These are phyloP conservation scores for Elymus sibiricus DNA, from an alignment of 176 grass and related monocot genomes.

Conservation along the genomic window DNA sequence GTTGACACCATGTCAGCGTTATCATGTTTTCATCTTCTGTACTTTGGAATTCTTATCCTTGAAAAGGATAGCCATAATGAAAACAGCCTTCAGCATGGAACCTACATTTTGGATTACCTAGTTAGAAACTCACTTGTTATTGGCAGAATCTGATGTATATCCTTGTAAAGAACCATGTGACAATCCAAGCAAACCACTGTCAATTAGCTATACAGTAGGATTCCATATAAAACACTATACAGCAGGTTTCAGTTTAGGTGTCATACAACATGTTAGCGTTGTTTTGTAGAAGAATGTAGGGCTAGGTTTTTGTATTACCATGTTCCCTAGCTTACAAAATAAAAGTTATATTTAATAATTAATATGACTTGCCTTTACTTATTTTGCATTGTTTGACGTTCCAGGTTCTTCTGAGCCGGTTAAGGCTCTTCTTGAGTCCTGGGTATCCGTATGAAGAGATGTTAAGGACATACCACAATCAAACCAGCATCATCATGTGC, in stretches of 20 bases:
- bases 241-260: not conserved
- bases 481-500: slow-evolving; percentile 92
- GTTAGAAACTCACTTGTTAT: not conserved
- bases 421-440: slow-evolving; percentile 97
- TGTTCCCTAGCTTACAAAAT: not conserved
- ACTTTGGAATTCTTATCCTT: not conserved
- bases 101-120: not conserved
- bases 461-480: slow-evolving; percentile 86
- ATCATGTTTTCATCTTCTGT: not conserved
- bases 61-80: not conserved
- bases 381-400: slow-evolving; percentile 28
- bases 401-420: slow-evolving; percentile 86
- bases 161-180: not conserved
- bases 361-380: not conserved
- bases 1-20: not conserved
- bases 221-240: not conserved
- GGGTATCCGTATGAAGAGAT: slow-evolving; percentile 97
- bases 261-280: not conserved
- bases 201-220: not conserved
- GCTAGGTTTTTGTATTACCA: not conserved
- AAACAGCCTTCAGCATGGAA: not conserved
- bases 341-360: not conserved
- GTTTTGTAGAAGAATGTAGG: not conserved
- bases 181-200: not conserved
- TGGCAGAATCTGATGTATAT: not conserved